These are phyloP conservation scores for Podospora comata DNA, from an alignment of 495 filamentous ascomycete genomes.

Conservation along the genomic window DNA sequence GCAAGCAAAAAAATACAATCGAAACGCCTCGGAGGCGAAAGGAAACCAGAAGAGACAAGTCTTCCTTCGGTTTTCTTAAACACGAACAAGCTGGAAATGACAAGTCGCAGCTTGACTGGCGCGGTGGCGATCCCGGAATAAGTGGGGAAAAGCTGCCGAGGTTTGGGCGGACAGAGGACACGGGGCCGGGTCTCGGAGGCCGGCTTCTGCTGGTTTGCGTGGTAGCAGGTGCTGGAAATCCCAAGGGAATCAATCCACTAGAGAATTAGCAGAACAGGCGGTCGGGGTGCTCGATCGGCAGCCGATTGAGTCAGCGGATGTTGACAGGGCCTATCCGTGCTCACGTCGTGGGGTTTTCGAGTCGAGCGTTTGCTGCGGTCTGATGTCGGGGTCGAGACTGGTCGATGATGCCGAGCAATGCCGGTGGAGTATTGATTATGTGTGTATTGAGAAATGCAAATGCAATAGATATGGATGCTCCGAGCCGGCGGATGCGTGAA, in stretches of 20 bases:
- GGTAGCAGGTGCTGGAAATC: constrained; percentile 8
- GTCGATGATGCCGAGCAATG: constrained; percentile 21
- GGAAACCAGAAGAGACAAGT: not conserved
- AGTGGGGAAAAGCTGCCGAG: constrained; percentile 13
- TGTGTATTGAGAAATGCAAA: not conserved
- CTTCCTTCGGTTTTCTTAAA: not conserved
- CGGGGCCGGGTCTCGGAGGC: constrained; percentile 6
- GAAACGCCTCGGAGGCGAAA: not conserved
- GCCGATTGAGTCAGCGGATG: constrained; percentile 18
- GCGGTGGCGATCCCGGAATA: constrained; percentile 23
- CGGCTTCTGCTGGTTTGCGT: not conserved
- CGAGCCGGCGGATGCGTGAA: constrained; percentile 19
- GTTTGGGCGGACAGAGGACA: constrained; percentile 7
- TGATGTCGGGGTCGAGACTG: constrained; percentile 12
- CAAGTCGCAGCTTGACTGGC: constrained; percentile 8
- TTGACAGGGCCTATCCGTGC: constrained; percentile 14
- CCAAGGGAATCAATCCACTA: constrained; percentile 13
- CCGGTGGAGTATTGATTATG: constrained; percentile 14
- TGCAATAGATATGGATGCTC: constrained; percentile 1
- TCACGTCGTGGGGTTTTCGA: constrained; percentile 5
- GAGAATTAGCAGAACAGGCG: not conserved
- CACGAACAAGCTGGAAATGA: constrained; percentile 10
- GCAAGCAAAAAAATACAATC: constrained; percentile 19
- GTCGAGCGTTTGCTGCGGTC: constrained; percentile 7
- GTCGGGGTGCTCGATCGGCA: constrained; percentile 14